phyloP scores from a whole-genome alignment of 163 green algal species.

The Chlorella variabilis region DNA sequence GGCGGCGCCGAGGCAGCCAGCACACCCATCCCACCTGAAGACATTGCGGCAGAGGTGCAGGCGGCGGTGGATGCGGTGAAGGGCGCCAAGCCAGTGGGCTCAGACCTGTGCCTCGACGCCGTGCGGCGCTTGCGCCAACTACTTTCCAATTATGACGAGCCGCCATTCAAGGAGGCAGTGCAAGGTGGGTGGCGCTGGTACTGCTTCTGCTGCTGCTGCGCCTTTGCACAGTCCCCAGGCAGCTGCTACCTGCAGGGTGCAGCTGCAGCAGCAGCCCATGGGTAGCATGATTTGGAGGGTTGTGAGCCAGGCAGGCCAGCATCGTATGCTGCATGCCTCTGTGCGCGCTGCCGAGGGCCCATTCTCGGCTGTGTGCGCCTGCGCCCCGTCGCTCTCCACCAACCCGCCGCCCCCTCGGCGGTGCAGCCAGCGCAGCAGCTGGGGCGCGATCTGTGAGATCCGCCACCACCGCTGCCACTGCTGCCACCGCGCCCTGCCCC shows the following conservation, averaged over 20 bases:
- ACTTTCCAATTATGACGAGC: slow-evolving; percentile 38
- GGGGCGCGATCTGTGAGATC: neutral
- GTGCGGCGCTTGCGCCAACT: slow-evolving; percentile 38
- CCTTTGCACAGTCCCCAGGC: too few relatives aligned
- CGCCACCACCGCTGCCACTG: slow-evolving; percentile 1
- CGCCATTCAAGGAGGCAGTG: slow-evolving; percentile 33
- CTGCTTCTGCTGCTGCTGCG: neutral
- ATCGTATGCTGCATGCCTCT: too few relatives aligned
- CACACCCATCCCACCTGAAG: slow-evolving; percentile 15
- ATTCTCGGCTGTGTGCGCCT: too few relatives aligned
- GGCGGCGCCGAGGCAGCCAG: neutral
- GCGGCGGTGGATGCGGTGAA: slow-evolving; percentile 36
- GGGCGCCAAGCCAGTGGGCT: slow-evolving; percentile 38
- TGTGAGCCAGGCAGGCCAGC: too few relatives aligned
- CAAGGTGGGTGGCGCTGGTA: neutral
- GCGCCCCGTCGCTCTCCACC: too few relatives aligned
- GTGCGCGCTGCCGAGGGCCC: too few relatives aligned
- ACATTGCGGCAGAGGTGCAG: slow-evolving; percentile 34
- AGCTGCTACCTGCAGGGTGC: too few relatives aligned
- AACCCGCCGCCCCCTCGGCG: neutral
- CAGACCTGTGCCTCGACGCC: slow-evolving; percentile 28
- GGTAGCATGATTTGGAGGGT: too few relatives aligned
- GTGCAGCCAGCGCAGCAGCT: neutral
- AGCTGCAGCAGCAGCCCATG: too few relatives aligned
- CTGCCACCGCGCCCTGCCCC: neutral